Base-by-base conservation (phyloP, 208 protist species). In the Crithidia expoeki region DNA sequence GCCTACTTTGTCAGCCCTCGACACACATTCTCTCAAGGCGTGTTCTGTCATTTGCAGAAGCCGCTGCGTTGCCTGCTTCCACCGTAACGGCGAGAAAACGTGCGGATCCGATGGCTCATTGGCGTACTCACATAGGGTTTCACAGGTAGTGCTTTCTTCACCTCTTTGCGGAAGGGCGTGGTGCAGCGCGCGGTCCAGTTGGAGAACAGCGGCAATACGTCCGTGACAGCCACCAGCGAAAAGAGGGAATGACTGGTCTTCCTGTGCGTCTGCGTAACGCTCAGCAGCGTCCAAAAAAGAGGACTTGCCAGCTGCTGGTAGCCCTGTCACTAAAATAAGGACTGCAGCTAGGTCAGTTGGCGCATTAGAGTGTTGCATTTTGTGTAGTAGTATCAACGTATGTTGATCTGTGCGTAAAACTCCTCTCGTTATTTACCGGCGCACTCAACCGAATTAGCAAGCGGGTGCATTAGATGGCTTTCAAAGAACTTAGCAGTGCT, bases 231-330 rank as follows among this genome's bases (percentile, higher is more conserved):
- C 25, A 19, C 68, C 71, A 68, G 63, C 58, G 16, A 70, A 55
- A 14, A 71, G 51, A 1, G 52, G 42, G 42, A 55, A 51, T 1
- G 40, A 2, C 4, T 50, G 25, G 19, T 12, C 2, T 38, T 21
- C 33, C 10, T 34, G 30, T 25, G 27, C 44, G 1, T 25, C 6
- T 16, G 36, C 36, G 56, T 65, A 49, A 47, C 62, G 17, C 72
- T 74, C 72, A 60, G 68, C 42, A 9, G 33, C 62, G 3, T 27
- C 14, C 19, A 89, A 40, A n/a, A 85, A 81, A 19, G 77, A 79
- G 7, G 86, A 84, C 76, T 94, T 94, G 6, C 89, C 89, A 10
- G 84, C 34, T 0, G 74, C 89, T 30, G 89, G 89, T 0, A 90
- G 75, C 6, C 89, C 89, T 5, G 86, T 89, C 38, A 88, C 61